Percentiles rank a stretch among this genome's conserved stretches.
Evolutionary conservation across 257 asterid genomes (phyloP).

Genomic region (Anisodus tanguticus): DNA sequence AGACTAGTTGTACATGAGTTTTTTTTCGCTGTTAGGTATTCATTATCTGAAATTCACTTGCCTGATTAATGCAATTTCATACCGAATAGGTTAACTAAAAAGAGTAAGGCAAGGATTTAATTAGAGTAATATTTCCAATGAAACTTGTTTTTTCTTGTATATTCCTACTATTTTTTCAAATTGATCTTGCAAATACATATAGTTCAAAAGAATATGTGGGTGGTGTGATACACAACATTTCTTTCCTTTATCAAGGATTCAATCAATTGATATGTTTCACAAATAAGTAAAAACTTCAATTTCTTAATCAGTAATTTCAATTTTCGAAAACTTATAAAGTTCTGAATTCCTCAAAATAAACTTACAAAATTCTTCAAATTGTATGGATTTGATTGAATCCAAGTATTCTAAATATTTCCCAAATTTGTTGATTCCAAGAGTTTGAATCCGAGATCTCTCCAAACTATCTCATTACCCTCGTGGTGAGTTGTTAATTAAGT

Average conservation of each 20-base stretch:
- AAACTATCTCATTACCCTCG: too few relatives aligned
- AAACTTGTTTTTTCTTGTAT: background rate
- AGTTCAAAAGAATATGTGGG: background rate
- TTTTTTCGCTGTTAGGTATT: background rate
- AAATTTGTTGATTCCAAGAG: background rate
- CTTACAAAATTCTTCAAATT: background rate
- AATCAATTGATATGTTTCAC: background rate
- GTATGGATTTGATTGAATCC: background rate
- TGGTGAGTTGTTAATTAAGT: background rate
- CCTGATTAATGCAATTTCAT: background rate
- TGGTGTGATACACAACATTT: background rate
- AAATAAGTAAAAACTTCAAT: background rate
- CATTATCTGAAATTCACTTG: background rate
- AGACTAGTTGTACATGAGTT: background rate
- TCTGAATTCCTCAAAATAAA: too few relatives aligned
- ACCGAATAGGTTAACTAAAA: background rate
- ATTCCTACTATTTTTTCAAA: background rate
- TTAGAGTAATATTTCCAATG: background rate
- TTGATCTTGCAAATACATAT: background rate
- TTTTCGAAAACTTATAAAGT: too few relatives aligned
- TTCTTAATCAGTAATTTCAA: too few relatives aligned
- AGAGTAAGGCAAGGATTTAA: background rate
- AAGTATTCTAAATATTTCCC: background rate
- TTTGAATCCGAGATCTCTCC: background rate
- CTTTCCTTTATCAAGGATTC: background rate